Conservation (phyloP, 2,329 filamentous ascomycete species). For the Amauroascus niger region DNA sequence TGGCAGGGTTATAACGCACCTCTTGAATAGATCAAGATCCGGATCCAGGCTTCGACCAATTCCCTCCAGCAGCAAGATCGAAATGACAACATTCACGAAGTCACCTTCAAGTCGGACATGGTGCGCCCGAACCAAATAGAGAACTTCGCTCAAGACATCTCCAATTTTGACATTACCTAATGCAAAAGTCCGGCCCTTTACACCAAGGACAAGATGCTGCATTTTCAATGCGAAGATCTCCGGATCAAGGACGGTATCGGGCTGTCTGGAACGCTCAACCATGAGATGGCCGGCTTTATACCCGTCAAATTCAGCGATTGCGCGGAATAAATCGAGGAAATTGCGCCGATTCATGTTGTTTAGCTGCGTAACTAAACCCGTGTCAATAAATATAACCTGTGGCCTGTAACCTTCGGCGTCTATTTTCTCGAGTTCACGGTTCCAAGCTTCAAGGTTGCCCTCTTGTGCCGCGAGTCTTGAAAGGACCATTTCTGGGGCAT, state of each 20-base stretch:
- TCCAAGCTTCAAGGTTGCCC: conserved; percentile 61
- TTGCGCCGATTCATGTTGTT: conserved; percentile 78
- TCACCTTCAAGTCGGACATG: conserved; percentile 94
- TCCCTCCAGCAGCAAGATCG: conserved; percentile 83
- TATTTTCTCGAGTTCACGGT: conserved; percentile 61
- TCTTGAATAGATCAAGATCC: conserved; percentile 72
- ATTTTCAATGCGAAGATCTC: conserved; percentile 92
- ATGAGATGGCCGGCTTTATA: conserved; percentile 92
- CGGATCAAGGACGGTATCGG: conserved; percentile 74
- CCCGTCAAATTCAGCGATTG: conserved; percentile 91
- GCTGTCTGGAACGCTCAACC: conserved; percentile 90
- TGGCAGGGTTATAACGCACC: conserved; percentile 37
- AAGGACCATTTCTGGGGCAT: conserved; percentile 82
- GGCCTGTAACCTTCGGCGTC: conserved; percentile 83
- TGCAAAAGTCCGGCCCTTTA: conserved; percentile 84
- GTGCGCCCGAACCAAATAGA: conserved; percentile 82
- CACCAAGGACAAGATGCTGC: conserved; percentile 86
- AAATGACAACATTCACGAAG: conserved; percentile 96
- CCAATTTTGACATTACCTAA: conserved; percentile 93
- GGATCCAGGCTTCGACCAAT: conserved; percentile 84
- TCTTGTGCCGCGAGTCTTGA: conserved; percentile 66
- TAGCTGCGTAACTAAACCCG: conserved; percentile 86
- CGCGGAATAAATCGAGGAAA: conserved; percentile 91
- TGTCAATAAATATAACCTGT: conserved; percentile 95
- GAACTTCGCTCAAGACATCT: conserved; percentile 81